These are phyloP conservation scores for Triticum urartu DNA, from an alignment of 176 grass and related monocot genomes.

Conservation along the genomic window DNA sequence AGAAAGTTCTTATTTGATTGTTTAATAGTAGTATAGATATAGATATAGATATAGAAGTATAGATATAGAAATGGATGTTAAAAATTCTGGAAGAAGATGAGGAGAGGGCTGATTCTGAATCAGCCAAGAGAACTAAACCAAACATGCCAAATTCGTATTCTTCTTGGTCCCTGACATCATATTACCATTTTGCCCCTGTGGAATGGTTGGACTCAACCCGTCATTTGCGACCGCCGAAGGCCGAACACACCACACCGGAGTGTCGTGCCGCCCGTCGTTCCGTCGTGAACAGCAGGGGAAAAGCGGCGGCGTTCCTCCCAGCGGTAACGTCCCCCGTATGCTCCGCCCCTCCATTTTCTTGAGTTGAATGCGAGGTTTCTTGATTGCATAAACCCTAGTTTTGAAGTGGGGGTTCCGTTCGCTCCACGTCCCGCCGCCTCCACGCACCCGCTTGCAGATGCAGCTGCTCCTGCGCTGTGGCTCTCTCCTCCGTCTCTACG, in stretches of 20 bases:
- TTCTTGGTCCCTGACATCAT: background rate
- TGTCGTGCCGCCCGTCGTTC: background rate
- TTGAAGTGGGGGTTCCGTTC: background rate
- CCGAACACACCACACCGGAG: constrained; percentile 11
- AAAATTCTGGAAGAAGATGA: too few species aligned
- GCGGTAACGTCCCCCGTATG: background rate
- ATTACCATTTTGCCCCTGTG: background rate
- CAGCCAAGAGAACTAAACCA: too few species aligned
- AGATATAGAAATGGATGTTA: too few species aligned
- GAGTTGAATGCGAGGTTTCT: constrained; percentile 2
- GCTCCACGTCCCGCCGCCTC: constrained; percentile 24
- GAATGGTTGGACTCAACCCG: background rate
- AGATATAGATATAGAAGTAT: too few species aligned
- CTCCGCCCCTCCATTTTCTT: background rate
- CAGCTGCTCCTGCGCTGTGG: constrained; percentile 45
- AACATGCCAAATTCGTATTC: background rate
- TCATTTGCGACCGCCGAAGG: constrained; percentile 1
- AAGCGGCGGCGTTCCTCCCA: background rate
- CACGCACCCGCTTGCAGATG: constrained; percentile 44
- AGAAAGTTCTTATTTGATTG: too few species aligned
- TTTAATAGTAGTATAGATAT: too few species aligned
- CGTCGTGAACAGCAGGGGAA: constrained; percentile 9
- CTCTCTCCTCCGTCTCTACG: constrained; percentile 32
- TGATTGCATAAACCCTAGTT: background rate
- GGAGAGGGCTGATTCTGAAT: too few species aligned